These are phyloP conservation scores for Soucietia sequanensis DNA, from an alignment of 805 yeast species.

Conservation along the genomic window DNA sequence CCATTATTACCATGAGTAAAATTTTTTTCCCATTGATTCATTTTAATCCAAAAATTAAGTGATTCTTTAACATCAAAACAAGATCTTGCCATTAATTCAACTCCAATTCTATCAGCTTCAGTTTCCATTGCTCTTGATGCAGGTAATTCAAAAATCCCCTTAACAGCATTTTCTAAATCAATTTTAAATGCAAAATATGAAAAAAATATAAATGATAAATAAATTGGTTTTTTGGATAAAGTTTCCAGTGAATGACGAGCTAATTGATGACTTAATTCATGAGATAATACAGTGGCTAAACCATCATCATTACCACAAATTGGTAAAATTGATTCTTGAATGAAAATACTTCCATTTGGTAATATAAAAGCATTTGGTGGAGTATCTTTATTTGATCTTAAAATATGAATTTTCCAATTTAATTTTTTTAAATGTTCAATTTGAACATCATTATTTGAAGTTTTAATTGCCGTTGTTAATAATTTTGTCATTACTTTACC, in stretches of 20 bases:
- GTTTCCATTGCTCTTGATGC: slow-evolving; percentile 92
- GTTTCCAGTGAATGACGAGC: slow-evolving; percentile 91
- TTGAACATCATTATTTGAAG: slow-evolving; percentile 30
- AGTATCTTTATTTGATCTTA: slow-evolving; percentile 45
- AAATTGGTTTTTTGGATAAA: slow-evolving; percentile 72
- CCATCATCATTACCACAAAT: slow-evolving; percentile 85
- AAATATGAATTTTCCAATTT: slow-evolving; percentile 79
- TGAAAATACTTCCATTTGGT: slow-evolving; percentile 95
- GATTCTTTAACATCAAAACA: slow-evolving; percentile 82
- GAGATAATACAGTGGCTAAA: slow-evolving; percentile 90
- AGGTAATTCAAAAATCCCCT: slow-evolving; percentile 62
- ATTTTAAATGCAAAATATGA: no score
- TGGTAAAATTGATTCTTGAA: slow-evolving; percentile 74
- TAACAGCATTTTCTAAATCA: slow-evolving; percentile 24
- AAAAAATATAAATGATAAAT: slow-evolving; percentile 58
- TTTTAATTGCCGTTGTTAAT: slow-evolving; percentile 53
- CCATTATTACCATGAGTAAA: slow-evolving; percentile 38
- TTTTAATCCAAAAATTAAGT: slow-evolving; percentile 76
- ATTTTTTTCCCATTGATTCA: slow-evolving; percentile 47
- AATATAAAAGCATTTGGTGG: slow-evolving; percentile 97
- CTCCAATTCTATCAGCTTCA: slow-evolving; percentile 94
- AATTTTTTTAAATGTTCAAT: slow-evolving; percentile 34
- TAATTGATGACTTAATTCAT: slow-evolving; percentile 91
- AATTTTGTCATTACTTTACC: slow-evolving; percentile 62
- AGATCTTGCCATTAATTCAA: slow-evolving; percentile 86